Conservation (phyloP, 2,329 filamentous ascomycete genomes). For the Pseudopithomyces chartarum region DNA sequence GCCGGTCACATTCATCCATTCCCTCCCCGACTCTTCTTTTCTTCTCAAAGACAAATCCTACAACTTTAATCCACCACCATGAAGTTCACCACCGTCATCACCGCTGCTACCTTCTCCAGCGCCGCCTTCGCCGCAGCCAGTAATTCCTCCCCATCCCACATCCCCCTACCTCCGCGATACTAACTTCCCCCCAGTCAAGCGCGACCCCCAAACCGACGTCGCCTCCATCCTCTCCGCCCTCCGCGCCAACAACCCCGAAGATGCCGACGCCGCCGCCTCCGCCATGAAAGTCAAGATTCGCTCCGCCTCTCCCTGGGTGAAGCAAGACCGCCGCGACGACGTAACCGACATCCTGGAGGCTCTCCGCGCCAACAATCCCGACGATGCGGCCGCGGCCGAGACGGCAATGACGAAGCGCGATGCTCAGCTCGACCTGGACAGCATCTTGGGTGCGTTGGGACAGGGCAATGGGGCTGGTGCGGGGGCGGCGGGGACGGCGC, state of each 20-base stretch:
- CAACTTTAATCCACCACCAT: conserved; percentile 26
- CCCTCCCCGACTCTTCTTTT: conserved; percentile 9
- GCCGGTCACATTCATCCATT: conserved; percentile 34
- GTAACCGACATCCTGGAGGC: conserved; percentile 25
- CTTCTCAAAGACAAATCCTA: background rate
- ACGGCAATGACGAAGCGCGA: conserved; percentile 4
- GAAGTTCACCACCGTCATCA: conserved; percentile 33
- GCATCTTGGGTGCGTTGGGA: conserved; percentile 23
- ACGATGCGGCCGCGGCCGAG: conserved; percentile 18
- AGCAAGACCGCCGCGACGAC: conserved; percentile 21
- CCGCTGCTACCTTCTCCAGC: conserved; percentile 31
- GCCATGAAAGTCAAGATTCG: conserved; percentile 33
- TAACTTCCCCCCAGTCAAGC: conserved; percentile 15
- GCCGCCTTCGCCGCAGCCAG: conserved; percentile 30
- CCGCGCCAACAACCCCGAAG: conserved; percentile 33
- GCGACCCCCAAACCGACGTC: conserved; percentile 26
- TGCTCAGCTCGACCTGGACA: conserved; percentile 20
- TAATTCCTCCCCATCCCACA: conserved; percentile 1
- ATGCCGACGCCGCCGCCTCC: conserved; percentile 29
- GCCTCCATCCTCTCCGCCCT: conserved; percentile 34
- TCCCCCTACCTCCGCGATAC: background rate
- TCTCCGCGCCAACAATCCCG: conserved; percentile 25
- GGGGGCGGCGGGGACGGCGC: conserved; percentile 24
- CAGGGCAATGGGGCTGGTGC: conserved; percentile 25
- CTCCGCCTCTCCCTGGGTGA: conserved; percentile 19